Evolutionary conservation across 2,329 filamentous ascomycete species (phyloP).

Genomic region (Nothophaeocryptopus gaeumannii): DNA sequence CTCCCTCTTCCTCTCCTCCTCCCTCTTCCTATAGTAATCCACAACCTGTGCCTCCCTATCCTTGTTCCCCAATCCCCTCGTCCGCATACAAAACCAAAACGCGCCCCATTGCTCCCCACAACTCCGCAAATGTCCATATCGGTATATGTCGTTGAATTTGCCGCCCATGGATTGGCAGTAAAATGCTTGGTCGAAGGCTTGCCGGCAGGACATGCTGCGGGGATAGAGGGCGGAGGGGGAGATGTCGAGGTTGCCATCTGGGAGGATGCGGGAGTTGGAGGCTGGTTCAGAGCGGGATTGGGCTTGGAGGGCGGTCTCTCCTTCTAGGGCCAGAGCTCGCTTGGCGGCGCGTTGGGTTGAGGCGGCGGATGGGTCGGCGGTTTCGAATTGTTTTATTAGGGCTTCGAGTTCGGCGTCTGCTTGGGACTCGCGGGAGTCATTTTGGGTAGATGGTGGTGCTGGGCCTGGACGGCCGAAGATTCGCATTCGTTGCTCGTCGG

Average conservation of each 20-base stretch:
- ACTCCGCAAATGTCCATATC: slow-evolving; percentile 70
- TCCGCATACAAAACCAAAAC: slow-evolving; percentile 98
- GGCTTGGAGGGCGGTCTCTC: slow-evolving; percentile 16
- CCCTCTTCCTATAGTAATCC: slow-evolving; percentile 40
- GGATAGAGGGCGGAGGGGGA: slow-evolving; percentile 69
- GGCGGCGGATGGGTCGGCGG: slow-evolving; percentile 23
- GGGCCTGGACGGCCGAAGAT: slow-evolving; percentile 30
- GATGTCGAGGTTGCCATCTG: slow-evolving; percentile 32
- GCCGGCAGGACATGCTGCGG: slow-evolving; percentile 79
- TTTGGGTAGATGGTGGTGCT: slow-evolving; percentile 22
- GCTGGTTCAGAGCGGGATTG: slow-evolving; percentile 15
- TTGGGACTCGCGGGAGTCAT: slow-evolving; percentile 39
- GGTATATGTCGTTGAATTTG: slow-evolving; percentile 89
- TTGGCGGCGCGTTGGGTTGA: slow-evolving; percentile 4
- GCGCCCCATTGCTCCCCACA: slow-evolving; percentile 87
- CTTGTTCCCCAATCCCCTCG: slow-evolving; percentile 59
- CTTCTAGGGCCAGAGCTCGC: slow-evolving; percentile 20
- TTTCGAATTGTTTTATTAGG: slow-evolving; percentile 49
- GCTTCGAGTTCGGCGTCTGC: slow-evolving; percentile 55
- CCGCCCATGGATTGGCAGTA: slow-evolving; percentile 89
- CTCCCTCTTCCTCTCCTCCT: slow-evolving; percentile 40
- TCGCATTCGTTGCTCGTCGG: slow-evolving; percentile 30
- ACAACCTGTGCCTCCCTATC: slow-evolving; percentile 60
- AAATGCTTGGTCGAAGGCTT: slow-evolving; percentile 89
- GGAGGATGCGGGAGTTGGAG: slow-evolving; percentile 24